Base-by-base conservation (phyloP, 495 filamentous ascomycete species). In the Penicillium herquei region DNA sequence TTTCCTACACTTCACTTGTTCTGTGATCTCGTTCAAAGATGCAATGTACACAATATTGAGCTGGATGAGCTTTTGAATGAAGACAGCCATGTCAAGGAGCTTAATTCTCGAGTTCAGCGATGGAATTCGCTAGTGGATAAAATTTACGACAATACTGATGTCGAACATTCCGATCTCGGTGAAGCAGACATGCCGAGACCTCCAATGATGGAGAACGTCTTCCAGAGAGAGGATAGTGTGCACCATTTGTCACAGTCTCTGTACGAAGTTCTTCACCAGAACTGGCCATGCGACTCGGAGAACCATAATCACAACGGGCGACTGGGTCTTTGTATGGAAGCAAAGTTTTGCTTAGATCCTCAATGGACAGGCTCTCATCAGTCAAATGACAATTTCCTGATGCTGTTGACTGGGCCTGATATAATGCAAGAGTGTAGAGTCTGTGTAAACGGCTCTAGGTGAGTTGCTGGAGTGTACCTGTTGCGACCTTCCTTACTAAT, bases 341-440 rank as follows among this genome's bases (percentile, higher is more conserved):
- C 57, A 0, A 60, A 52, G 3, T 52, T 60, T 21, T 51, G 37
- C 32, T 39, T 60, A 10, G 57, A 60, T 49, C 57, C 57, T 21
- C 47, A 41, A 14, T 56, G 57, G 53, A 46, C 21, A 26, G 1
- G 21, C 30, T 55, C 21, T 47, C 1, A 30, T 47, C 1, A 30
- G 3, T 11, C n/a, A n/a, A 11, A 42, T 34, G 52, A 55, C 39
- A 34, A 42, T 37, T 56, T 60, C 32, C 39, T 60, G 12, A 31
- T 56, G 11, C 18, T 60, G 0, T 21, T 60, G 18, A 52, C 31
- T n/a, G 57, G 52, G 2, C 48, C 52, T 1, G 46, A 52, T 31
- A 51, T 60, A 3, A 35, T 46, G 1, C 57, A 60, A 33, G 57
- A 56, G 33, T 56, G 57, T 31, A 47, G 52, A 41, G 33, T 60